Evolutionary conservation across 1,284 basidiomycete genomes (phyloP).

Genomic region (Anthracocystis setariae): DNA sequence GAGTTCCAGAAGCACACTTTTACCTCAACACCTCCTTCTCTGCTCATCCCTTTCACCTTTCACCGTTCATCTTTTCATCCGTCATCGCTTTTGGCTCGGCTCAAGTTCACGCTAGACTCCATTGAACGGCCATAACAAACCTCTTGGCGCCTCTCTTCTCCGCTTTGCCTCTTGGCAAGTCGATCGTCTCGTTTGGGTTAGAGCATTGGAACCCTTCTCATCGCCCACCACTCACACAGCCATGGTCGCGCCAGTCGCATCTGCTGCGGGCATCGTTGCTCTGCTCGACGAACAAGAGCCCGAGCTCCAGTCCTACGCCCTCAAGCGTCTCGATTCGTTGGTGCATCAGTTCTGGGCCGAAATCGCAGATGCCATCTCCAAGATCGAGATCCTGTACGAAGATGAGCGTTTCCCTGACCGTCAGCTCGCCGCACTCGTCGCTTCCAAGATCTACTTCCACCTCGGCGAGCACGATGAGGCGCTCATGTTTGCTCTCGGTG

Average conservation of each 20-base stretch:
- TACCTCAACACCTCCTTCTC: constrained; percentile 1
- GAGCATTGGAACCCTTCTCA: background rate
- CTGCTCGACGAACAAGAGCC: constrained; percentile 65
- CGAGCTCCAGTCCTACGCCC: constrained; percentile 65
- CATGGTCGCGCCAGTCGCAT: constrained; percentile 52
- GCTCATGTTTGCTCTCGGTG: constrained; percentile 66
- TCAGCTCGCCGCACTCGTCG: constrained; percentile 64
- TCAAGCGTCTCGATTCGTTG: constrained; percentile 63
- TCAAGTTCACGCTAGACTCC: background rate
- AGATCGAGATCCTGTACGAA: constrained; percentile 66
- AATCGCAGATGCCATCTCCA: constrained; percentile 65
- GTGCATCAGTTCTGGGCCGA: constrained; percentile 67
- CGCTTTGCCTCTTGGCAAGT: background rate
- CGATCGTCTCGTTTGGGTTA: background rate
- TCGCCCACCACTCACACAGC: background rate
- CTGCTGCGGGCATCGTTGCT: constrained; percentile 63
- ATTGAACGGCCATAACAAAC: background rate
- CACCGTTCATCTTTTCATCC: constrained; percentile 1
- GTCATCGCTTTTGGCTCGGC: background rate
- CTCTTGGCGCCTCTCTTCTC: background rate
- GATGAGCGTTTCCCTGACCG: constrained; percentile 62
- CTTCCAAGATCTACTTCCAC: constrained; percentile 67
- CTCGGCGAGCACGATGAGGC: constrained; percentile 67
- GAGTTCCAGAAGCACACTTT: constrained; percentile 16
- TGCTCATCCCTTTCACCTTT: constrained; percentile 1